These are phyloP conservation scores for Leccinum obscurum DNA, from an alignment of 768 basidiomycete genomes.

Conservation along the genomic window DNA sequence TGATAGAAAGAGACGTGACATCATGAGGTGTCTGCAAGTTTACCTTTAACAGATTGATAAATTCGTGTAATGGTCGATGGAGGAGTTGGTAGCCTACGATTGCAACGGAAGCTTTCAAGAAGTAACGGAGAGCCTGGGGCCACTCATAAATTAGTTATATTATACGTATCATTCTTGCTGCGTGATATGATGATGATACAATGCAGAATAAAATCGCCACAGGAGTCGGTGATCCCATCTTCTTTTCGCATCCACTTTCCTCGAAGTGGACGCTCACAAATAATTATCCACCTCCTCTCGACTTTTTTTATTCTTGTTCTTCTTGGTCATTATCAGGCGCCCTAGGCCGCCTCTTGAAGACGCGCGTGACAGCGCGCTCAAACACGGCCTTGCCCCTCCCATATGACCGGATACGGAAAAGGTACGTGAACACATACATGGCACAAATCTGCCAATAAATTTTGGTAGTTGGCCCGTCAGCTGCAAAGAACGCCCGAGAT, in stretches of 20 bases:
- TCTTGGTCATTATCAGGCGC: neutral
- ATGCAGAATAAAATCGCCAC: neutral
- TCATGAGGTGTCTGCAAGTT: no score
- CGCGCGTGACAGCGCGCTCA: neutral
- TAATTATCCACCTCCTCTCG: neutral
- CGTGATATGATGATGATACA: neutral
- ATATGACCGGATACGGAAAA: conserved; percentile 48
- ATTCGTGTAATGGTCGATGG: no score
- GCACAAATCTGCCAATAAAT: conserved; percentile 37
- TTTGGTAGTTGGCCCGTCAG: neutral
- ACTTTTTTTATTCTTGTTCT: neutral
- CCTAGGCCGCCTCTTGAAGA: neutral
- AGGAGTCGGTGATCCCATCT: neutral
- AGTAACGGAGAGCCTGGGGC: no score
- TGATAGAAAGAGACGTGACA: no score
- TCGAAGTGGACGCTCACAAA: neutral
- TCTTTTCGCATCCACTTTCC: neutral
- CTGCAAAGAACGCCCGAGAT: neutral
- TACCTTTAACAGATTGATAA: no score
- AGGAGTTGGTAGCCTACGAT: no score
- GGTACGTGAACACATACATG: conserved; percentile 54
- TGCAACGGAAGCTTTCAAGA: no score
- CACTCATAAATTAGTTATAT: no score
- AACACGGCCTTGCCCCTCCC: conserved; percentile 10
- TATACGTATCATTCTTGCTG: no score